Evolutionary conservation across 306 rosid genomes (phyloP), one percentile per base, ranked within the genome.

Genomic region (Echinosophora koreensis): DNA sequence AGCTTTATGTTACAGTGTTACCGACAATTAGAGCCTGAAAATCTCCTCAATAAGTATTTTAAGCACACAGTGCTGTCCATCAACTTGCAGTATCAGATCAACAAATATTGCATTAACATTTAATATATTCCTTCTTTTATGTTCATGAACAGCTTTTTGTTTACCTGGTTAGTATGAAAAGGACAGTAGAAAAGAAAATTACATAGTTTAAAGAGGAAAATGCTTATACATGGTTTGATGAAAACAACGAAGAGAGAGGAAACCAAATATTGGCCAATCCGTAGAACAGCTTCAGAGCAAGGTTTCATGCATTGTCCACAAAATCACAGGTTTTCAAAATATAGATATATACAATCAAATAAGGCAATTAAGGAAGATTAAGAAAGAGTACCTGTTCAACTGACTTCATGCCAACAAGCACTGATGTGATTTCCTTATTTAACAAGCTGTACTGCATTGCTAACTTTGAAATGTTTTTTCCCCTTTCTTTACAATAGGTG

Each of bases 391-490:
- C 97, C 97, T 95, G 98, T 74, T 65, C 78, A n/a, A 89, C 69
- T 49, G 97, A 89, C 68, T 71, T 90, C 91, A 94, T 94, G 79
- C 98, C 97, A 73, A 94, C 97, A 69, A 94, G 95, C 77, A 95
- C 97, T 4, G 97, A 84, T 32, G 98, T 68, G 62, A 95, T 88
- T 51, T 90, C 97, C 79, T 90, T 92, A 74, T 95, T 95, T 75
- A 86, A 82, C 87, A 95, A 88, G 89, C 98, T 92, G 88, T 90
- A 95, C 84, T 95, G 97, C 93, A 95, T 12, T 65, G 97, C 97
- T 83, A 92, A 87, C 89, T 92, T 90, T 17, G 98, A 82, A 85
- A 95, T 89, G 69, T 81, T 89, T 77, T 88, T 95, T 66, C 98
- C 97, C 65, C 83, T 92, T 79, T 86, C 89, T 88, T 83, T 87